These are phyloP conservation scores for Carnegiea gigantea DNA, from an alignment of 179 eudicot species.

Conservation along the genomic window DNA sequence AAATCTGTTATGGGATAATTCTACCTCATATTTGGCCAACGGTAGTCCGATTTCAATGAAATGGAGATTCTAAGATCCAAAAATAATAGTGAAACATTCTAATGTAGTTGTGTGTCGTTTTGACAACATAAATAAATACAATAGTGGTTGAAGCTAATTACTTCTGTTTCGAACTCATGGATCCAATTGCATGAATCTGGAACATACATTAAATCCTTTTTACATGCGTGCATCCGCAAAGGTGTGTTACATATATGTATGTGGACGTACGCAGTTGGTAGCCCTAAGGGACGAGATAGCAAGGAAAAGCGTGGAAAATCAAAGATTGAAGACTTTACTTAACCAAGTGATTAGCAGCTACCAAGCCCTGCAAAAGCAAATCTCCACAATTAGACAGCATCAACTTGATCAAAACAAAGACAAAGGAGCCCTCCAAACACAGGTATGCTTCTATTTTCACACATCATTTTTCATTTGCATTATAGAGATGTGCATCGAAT, in stretches of 20 bases:
- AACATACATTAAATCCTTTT: neutral
- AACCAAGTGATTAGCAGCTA: slow-evolving; percentile 38
- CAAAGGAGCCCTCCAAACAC: slow-evolving; percentile 10
- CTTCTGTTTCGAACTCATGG: too few species aligned
- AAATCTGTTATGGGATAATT: too few species aligned
- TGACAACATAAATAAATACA: too few species aligned
- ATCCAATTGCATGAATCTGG: too few species aligned
- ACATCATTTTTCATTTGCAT: neutral
- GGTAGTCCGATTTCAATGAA: too few species aligned
- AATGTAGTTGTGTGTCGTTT: too few species aligned
- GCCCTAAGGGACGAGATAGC: slow-evolving; percentile 38
- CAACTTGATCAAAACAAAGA: slow-evolving; percentile 27
- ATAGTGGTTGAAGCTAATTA: too few species aligned
- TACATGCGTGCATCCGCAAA: too few species aligned
- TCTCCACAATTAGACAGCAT: slow-evolving; percentile 21
- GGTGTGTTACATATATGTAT: neutral
- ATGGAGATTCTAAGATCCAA: too few species aligned
- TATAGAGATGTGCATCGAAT: neutral
- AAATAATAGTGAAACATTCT: too few species aligned
- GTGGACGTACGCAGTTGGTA: slow-evolving; percentile 30
- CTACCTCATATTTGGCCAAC: too few species aligned
- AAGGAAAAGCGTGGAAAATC: slow-evolving; percentile 40
- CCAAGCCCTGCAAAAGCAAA: slow-evolving; percentile 39
- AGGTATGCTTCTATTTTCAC: slow-evolving; percentile 13
- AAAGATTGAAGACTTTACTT: slow-evolving; percentile 38